Base-by-base conservation (phyloP, 2,329 filamentous ascomycete genomes). In the Aspergillus spinulosporus region DNA sequence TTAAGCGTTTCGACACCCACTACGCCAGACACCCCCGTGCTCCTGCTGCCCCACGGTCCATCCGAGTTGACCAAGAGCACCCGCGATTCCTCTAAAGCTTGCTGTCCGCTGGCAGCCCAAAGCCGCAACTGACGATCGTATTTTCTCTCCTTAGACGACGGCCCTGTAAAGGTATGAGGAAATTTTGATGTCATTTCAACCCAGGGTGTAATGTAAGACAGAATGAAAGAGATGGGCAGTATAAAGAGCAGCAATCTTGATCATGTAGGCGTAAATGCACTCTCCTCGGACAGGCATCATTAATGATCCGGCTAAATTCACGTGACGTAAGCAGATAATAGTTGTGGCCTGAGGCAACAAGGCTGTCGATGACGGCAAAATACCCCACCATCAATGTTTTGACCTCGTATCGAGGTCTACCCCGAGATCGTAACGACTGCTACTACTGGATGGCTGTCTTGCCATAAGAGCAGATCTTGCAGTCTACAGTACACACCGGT, bases 61-160 rank as follows among this genome's bases (percentile, higher is more conserved):
- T 76, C 74, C 0, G 88, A 90, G 74, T 96, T 97, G 59, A 99
- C 79, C 4, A 99, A 82, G 9, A 97, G 83, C n/a, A 99, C 87
- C 64, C 95, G 89, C 21, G 94, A 90, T 56, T 91, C 86, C 74
- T 99, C 95, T 2, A 99, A 82, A 12, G 92, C 93, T 63, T 88
- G 83, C 72, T 99, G 94, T 14, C 94, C 94, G 49, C 85, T 90
- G 42, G 93, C 92, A 59, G 92, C 95, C 94, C 94, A 99, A 11
- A 99, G 80, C 52, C 95, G 88, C 40, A 99, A 85, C 75, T 99
- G 94, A 52, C 94, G 87, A 73, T 99, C 94, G 76, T 99, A 99
- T 70, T 90, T 95, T 73, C 83, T 84, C 72, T 88, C 81, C 69
- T 86, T 86, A 42, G 83, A 82, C 9, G 81, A 82, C 36, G 83